These are phyloP conservation scores for Verticillium isaacii DNA, from an alignment of 2,329 filamentous ascomycete genomes.

Conservation along the genomic window DNA sequence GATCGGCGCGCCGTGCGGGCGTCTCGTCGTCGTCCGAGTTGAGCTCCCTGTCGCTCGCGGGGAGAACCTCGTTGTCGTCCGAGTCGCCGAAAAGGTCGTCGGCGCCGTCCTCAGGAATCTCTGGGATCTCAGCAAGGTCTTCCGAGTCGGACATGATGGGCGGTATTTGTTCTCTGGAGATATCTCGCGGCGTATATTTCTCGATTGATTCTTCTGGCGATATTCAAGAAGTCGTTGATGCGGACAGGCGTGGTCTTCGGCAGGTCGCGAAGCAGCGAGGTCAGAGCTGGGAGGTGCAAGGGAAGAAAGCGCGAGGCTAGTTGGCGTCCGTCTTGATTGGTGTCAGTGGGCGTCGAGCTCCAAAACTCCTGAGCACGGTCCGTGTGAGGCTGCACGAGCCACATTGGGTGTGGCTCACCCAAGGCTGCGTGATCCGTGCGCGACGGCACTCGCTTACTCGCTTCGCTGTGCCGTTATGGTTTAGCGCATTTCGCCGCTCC, in stretches of 20 bases:
- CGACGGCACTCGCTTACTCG: neutral
- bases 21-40: conserved; percentile 43
- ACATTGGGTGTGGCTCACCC: neutral
- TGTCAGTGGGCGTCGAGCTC: neutral
- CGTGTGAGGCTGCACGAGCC: neutral
- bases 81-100: conserved; percentile 61
- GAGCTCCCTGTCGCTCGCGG: conserved; percentile 57
- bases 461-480: neutral
- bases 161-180: neutral
- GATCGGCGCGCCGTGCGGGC: conserved; percentile 13
- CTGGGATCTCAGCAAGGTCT: conserved; percentile 42
- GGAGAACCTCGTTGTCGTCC: conserved; percentile 56
- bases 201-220: neutral
- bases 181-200: neutral
- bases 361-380: neutral
- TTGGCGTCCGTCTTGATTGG: neutral
- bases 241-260: neutral
- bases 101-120: conserved; percentile 46
- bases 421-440: neutral
- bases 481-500: neutral
- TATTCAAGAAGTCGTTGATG: neutral
- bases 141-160: conserved; percentile 52
- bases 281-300: neutral
- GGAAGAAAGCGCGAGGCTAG: conserved; percentile 7
- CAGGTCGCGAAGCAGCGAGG: neutral